Evolutionary conservation across 257 asterid genomes (phyloP), one percentile per base, ranked within the genome.

Genomic region (Fraxinus quadrangulata): DNA sequence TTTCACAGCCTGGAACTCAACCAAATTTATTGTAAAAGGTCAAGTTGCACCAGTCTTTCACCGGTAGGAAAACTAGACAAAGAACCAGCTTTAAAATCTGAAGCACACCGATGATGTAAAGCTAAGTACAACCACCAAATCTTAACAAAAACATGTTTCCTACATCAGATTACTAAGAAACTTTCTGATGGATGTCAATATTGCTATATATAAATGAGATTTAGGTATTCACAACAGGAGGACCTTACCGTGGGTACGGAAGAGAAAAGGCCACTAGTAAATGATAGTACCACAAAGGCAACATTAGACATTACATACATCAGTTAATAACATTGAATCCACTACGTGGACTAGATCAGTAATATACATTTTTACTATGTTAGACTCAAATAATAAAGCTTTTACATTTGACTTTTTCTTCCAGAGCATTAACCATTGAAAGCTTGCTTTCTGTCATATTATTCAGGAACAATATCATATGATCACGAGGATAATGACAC

Each of bases 31-130:
- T 17, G 66, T 6, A 56, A 56, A 56, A 56, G 28, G 21, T 56
- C 28, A n/a, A 56, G 66, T 33, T 34, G 80, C 75, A 21, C 17
- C 74, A 40, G 6, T 71, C 8, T 71, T 16, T 45, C 42, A 56
- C 79, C 13, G n/a, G 79, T 65, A 26, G 66, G 39, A 66, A 75
- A 37, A 75, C 45, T 66, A 75, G 65, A 63, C 24, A 65, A 40
- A 30, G 70, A 72, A 63, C 33, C 34, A 78, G 30, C 34, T 4
- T 72, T 73, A 19, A 26, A 6, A 75, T 34, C 28, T 54, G 24
- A 54, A 54, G 24, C 10, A 54, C 65, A 19, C 65, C 5, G 8
- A 19, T 54, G 10, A 17, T n/a, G n/a, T 17, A 3, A 51, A 36
- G 65, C 65, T n/a, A 54, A n/a, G 11, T n/a, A 54, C 65, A 42